Percentiles rank a stretch among this genome's conserved stretches.
Evolutionary conservation across 345 rosid genomes (phyloP).

Genomic region (Arabidopsis arenosa): DNA sequence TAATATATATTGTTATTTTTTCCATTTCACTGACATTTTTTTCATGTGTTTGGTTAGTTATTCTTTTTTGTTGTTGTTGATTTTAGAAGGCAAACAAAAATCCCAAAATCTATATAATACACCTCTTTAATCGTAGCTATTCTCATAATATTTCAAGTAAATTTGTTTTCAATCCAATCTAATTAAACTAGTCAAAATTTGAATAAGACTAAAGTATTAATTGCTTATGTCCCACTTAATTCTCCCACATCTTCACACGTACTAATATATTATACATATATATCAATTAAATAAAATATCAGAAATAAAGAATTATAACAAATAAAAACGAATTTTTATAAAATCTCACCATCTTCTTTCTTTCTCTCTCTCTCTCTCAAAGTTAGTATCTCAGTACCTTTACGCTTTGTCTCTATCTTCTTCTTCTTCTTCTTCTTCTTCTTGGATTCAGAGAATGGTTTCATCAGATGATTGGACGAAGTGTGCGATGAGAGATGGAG

Average conservation of each 20-base stretch:
- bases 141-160: no score
- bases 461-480: conserved; percentile 69
- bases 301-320: conserved; percentile 1
- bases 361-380: conserved; percentile 17
- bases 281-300: background rate
- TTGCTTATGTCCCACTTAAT: conserved; percentile 21
- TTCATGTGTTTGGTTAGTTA: no score
- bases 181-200: background rate
- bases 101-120: no score
- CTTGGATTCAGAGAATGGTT: conserved; percentile 26
- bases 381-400: conserved; percentile 25
- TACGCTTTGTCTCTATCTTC: conserved; percentile 1
- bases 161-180: no score
- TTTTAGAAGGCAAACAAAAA: no score
- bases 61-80: no score
- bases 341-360: conserved; percentile 26
- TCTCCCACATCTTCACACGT: conserved; percentile 44
- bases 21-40: no score
- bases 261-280: conserved; percentile 1
- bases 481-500: conserved; percentile 77
- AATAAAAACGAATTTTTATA: background rate
- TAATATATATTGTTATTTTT: no score
- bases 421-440: background rate
- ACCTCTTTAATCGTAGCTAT: no score
- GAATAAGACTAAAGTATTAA: background rate